phyloP scores from a whole-genome alignment of 345 rosid genomes.

The Leavenworthia alabamica region DNA sequence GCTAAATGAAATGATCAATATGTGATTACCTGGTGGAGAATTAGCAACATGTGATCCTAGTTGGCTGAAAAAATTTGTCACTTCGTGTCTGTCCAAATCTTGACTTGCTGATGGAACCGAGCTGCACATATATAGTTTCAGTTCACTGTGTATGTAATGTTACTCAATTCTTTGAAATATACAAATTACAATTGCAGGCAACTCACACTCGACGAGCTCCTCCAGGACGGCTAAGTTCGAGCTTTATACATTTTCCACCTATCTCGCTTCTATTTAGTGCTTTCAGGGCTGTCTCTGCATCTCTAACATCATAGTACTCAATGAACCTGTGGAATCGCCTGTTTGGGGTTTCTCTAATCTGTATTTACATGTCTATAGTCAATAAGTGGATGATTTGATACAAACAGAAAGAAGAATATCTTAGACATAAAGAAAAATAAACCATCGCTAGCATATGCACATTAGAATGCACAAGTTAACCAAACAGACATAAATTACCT shows the following conservation, averaged over 20 bases:
- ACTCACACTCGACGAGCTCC: conserved; percentile 83
- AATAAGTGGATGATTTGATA: background rate
- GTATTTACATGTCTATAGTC: conserved; percentile 23
- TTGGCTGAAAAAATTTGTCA: conserved; percentile 52
- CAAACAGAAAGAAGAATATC: background rate
- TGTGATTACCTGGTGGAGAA: conserved; percentile 77
- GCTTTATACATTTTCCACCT: conserved; percentile 95
- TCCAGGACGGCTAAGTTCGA: conserved; percentile 98
- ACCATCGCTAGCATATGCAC: no score
- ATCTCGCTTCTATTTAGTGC: conserved; percentile 85
- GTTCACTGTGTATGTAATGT: background rate
- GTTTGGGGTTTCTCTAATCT: conserved; percentile 97
- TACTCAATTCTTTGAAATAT: background rate
- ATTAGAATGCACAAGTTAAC: background rate
- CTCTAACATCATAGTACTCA: conserved; percentile 89
- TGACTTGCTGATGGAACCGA: conserved; percentile 62
- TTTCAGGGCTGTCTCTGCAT: conserved; percentile 85
- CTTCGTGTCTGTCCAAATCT: conserved; percentile 75
- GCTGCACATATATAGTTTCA: conserved; percentile 35
- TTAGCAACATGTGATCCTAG: conserved; percentile 62
- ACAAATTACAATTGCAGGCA: background rate
- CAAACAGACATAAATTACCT: conserved; percentile 59
- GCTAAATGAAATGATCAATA: background rate
- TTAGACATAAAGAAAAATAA: no score
- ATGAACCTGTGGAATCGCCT: conserved; percentile 87